A percentile compares a stretch with the other conserved stretches of the same genome.
These are phyloP conservation scores for Calonectria hongkongensis DNA, from an alignment of 2,329 filamentous ascomycete species.

Conservation along the genomic window DNA sequence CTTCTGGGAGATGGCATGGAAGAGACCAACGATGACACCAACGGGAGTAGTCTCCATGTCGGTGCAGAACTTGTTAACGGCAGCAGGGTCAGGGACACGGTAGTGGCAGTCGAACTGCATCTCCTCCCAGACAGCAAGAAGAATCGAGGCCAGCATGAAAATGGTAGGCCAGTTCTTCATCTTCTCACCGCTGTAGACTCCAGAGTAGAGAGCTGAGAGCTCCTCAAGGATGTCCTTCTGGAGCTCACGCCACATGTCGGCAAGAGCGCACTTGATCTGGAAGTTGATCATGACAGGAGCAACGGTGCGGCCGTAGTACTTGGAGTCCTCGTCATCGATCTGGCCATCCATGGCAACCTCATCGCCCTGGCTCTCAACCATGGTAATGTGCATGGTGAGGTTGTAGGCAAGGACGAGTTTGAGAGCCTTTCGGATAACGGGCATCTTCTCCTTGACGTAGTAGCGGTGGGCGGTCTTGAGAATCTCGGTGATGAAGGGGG, in stretches of 20 bases:
- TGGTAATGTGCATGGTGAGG: conserved; percentile 93
- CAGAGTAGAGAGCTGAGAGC: conserved; percentile 94
- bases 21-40: conserved; percentile 95
- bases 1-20: conserved; percentile 98
- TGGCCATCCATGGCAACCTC: conserved; percentile 86
- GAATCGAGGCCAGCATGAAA: conserved; percentile 95
- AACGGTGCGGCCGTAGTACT: conserved; percentile 91
- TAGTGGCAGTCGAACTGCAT: conserved; percentile 99
- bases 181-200: conserved; percentile 97
- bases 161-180: conserved; percentile 99
- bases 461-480: conserved; percentile 96
- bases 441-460: conserved; percentile 90
- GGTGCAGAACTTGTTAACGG: conserved; percentile 94
- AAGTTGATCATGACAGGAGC: conserved; percentile 99
- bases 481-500: conserved; percentile 95
- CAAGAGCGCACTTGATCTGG: conserved; percentile 97
- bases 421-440: conserved; percentile 94
- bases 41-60: conserved; percentile 98
- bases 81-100: conserved; percentile 87
- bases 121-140: conserved; percentile 97
- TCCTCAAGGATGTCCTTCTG: conserved; percentile 98
- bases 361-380: conserved; percentile 91
- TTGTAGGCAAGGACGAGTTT: conserved; percentile 98
- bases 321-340: conserved; percentile 90
- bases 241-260: conserved; percentile 98